These are phyloP conservation scores for Cercospora sesami DNA, from an alignment of 2,329 filamentous ascomycete genomes.

Conservation along the genomic window DNA sequence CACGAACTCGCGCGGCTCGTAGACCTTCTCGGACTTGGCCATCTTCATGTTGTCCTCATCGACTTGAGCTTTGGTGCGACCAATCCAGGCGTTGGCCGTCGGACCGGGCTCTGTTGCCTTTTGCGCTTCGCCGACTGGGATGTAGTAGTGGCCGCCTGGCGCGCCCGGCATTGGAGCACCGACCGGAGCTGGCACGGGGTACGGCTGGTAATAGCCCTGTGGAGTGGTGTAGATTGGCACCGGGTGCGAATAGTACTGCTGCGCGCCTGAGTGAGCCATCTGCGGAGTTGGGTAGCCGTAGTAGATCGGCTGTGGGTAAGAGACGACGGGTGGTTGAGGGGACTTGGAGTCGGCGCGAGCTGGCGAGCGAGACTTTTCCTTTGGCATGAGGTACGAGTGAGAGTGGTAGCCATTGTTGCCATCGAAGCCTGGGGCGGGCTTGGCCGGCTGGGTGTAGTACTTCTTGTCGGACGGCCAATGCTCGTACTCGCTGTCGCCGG, in stretches of 20 bases:
- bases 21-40: slow-evolving; percentile 38
- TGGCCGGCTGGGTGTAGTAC: slow-evolving; percentile 18
- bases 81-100: slow-evolving; percentile 36
- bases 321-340: slow-evolving; percentile 20
- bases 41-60: slow-evolving; percentile 44
- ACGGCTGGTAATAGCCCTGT: slow-evolving; percentile 29
- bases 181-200: slow-evolving; percentile 18
- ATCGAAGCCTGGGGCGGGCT: slow-evolving; percentile 30
- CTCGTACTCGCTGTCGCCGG: slow-evolving; percentile 32
- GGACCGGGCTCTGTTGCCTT: slow-evolving; percentile 12
- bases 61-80: slow-evolving; percentile 41
- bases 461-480: slow-evolving; percentile 36
- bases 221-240: slow-evolving; percentile 15
- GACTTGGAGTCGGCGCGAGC: slow-evolving; percentile 17
- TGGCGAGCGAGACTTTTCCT: slow-evolving; percentile 24
- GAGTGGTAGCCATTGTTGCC: slow-evolving; percentile 34
- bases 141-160: slow-evolving; percentile 26
- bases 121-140: slow-evolving; percentile 14
- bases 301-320: slow-evolving; percentile 26
- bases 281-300: slow-evolving; percentile 21
- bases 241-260: slow-evolving; percentile 28
- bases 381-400: slow-evolving; percentile 31
- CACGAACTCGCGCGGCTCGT: slow-evolving; percentile 38
- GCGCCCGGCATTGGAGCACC: slow-evolving; percentile 14
- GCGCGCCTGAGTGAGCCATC: slow-evolving; percentile 16